Evolutionary conservation across 2,329 filamentous ascomycete species (phyloP).

Genomic region (Monosporascus sp.): DNA sequence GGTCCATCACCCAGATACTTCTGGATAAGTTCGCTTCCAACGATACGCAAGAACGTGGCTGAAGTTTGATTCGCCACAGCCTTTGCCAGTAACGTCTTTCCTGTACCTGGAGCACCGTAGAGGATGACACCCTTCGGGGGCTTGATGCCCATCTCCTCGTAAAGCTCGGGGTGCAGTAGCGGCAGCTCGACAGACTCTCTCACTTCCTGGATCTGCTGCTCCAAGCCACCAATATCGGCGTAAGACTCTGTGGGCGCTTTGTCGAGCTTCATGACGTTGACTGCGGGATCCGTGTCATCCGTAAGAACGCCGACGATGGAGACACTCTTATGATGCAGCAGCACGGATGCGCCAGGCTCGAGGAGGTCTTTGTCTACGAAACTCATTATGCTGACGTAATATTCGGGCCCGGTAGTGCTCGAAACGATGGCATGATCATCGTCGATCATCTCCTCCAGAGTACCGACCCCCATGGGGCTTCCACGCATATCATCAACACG

Average conservation of each 20-base stretch:
- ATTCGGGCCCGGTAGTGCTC: slow-evolving; percentile 93
- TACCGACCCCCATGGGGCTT: slow-evolving; percentile 97
- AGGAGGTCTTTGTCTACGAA: slow-evolving; percentile 98
- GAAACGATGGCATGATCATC: slow-evolving; percentile 99
- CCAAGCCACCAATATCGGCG: slow-evolving; percentile 94
- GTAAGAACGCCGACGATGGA: slow-evolving; percentile 96
- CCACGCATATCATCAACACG: slow-evolving; percentile 98
- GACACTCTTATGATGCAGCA: slow-evolving; percentile 95
- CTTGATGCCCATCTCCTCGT: slow-evolving; percentile 99
- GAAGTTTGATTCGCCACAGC: slow-evolving; percentile 99
- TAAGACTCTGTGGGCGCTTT: slow-evolving; percentile 98
- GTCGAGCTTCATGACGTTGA: slow-evolving; percentile 98
- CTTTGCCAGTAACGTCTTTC: slow-evolving; percentile 93
- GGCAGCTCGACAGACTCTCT: slow-evolving; percentile 95
- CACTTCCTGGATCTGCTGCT: slow-evolving; percentile 94
- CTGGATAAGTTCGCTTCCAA: slow-evolving; percentile 94
- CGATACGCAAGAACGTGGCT: slow-evolving; percentile 94
- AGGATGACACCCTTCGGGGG: slow-evolving; percentile 98
- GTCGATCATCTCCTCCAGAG: slow-evolving; percentile 96
- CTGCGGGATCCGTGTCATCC: slow-evolving; percentile 89
- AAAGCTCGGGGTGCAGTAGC: slow-evolving; percentile 89
- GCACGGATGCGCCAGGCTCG: slow-evolving; percentile 90
- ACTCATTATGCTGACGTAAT: slow-evolving; percentile 99
- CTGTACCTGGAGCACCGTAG: slow-evolving; percentile 93
- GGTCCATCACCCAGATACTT: slow-evolving; percentile 98